These are phyloP conservation scores for Pseudocercospora macadamiae DNA, from an alignment of 2,329 filamentous ascomycete species.

Conservation along the genomic window DNA sequence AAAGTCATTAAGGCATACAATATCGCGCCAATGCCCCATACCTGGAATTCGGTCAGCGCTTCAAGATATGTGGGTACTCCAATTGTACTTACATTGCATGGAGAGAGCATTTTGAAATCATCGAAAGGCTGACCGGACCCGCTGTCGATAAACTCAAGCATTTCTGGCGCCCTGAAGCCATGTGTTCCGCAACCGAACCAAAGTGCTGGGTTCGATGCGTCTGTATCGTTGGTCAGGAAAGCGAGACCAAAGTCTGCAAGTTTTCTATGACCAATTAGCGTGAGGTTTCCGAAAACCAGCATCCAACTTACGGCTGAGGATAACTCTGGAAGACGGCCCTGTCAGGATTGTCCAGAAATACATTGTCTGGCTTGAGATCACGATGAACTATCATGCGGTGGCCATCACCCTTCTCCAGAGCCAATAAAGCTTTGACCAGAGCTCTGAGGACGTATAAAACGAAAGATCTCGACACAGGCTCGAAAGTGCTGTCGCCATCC, in stretches of 20 bases:
- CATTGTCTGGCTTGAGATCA: conserved; percentile 29
- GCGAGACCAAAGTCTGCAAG: conserved; percentile 27
- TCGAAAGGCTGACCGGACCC: conserved; percentile 16
- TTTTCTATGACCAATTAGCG: conserved; percentile 9
- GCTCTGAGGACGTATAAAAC: conserved; percentile 16
- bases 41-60: neutral
- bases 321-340: conserved; percentile 1
- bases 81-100: conserved; percentile 13
- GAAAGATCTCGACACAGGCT: conserved; percentile 10
- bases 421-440: conserved; percentile 12
- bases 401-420: conserved; percentile 10
- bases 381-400: conserved; percentile 26
- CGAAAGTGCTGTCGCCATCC: too few relatives aligned
- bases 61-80: neutral
- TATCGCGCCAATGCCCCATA: conserved; percentile 22
- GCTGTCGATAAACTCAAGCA: conserved; percentile 6
- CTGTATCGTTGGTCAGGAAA: conserved; percentile 14
- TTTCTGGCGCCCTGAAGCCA: conserved; percentile 22
- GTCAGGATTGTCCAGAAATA: conserved; percentile 23
- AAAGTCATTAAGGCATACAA: conserved; percentile 9
- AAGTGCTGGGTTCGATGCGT: conserved; percentile 18
- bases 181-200: conserved; percentile 15
- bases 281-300: neutral
- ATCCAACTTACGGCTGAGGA: conserved; percentile 6
- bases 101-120: conserved; percentile 18